Base-by-base conservation (phyloP, 495 filamentous ascomycete species). In the Aspergillus nanangensis region DNA sequence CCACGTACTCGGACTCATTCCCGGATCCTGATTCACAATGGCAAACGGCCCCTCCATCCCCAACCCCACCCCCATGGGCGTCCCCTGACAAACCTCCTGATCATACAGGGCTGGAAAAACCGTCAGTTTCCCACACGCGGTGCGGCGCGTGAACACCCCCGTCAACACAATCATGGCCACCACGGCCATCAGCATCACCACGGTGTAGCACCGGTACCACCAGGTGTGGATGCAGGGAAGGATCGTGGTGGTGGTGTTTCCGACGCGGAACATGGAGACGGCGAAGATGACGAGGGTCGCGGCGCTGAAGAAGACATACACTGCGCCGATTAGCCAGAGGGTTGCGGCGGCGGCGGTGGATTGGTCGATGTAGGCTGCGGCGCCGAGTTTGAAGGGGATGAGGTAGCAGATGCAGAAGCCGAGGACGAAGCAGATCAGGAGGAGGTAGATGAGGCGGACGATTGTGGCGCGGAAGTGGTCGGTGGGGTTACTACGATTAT, bases 161-260 rank as follows among this genome's bases (percentile, higher is more conserved):
- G 38, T 14, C 5, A 40, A 14, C 2, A 40, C 21, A n/a, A 40
- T 40, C 21, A 40, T 2, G 9, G 38, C 18, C 8, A 40, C 10
- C 4, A 25, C 13, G 8, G 19, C 18, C 9, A 21, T 21, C 8
- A 40, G 5, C 3, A 40, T 23, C 18, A 23, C 14, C 19, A 40
- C 8, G 8, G 38, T 24, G n/a, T 40, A 40, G 20, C 4, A n/a
- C 7, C 38, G 38, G 21, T 40, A 40, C 38, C 38, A 40, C 38
- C 38, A 40, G 19, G 19, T 24, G 21, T 13, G 19, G 38, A 40
- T 23, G 19, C 38, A 40, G n/a, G 38, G 38, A 22, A 40, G 22
- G 19, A 40, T 13, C 3, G 38, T 40, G 19, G 38, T 40, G 5
- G 38, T 40, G 7, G 11, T 3, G 2, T 2, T 4, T 3, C 38